phyloP scores from a whole-genome alignment of 352 stramenopile species.

The Globisporangium acanthophoron region DNA sequence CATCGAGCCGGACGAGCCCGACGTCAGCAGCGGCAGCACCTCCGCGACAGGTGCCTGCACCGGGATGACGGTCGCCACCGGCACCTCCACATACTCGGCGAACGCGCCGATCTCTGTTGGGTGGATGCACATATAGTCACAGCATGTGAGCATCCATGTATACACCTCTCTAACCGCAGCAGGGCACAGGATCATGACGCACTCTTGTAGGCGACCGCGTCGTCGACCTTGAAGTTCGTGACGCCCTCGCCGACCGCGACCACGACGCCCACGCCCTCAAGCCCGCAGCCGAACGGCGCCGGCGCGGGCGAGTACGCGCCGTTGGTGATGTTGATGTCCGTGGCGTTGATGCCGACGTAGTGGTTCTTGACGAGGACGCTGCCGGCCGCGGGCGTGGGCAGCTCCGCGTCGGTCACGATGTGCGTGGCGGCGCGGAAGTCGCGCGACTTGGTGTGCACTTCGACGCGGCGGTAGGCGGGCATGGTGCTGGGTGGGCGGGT shows the following conservation, averaged over 20 bases:
- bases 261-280: constrained; percentile 17
- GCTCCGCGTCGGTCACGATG: constrained; percentile 23
- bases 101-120: constrained; percentile 45
- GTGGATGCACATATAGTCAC: too few species aligned
- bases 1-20: too few species aligned
- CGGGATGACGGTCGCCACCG: too few species aligned
- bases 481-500: too few species aligned
- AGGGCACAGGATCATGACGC: too few species aligned
- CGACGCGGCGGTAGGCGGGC: constrained; percentile 29
- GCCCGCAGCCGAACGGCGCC: constrained; percentile 29
- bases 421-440: constrained; percentile 34
- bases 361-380: constrained; percentile 53
- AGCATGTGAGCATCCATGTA: too few species aligned
- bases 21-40: constrained; percentile 4
- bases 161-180: too few species aligned
- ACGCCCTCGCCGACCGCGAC: constrained; percentile 33
- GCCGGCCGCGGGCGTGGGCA: too few species aligned
- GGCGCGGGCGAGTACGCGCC: constrained; percentile 28
- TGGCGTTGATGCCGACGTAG: constrained; percentile 55
- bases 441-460: constrained; percentile 36
- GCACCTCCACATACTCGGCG: constrained; percentile 49
- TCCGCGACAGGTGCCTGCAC: too few species aligned
- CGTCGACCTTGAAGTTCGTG: constrained; percentile 36
- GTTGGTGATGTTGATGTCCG: constrained; percentile 57
- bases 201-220: constrained; percentile 42